Evolutionary conservation across 805 yeast genomes (phyloP).

Genomic region (Candida koratica): DNA sequence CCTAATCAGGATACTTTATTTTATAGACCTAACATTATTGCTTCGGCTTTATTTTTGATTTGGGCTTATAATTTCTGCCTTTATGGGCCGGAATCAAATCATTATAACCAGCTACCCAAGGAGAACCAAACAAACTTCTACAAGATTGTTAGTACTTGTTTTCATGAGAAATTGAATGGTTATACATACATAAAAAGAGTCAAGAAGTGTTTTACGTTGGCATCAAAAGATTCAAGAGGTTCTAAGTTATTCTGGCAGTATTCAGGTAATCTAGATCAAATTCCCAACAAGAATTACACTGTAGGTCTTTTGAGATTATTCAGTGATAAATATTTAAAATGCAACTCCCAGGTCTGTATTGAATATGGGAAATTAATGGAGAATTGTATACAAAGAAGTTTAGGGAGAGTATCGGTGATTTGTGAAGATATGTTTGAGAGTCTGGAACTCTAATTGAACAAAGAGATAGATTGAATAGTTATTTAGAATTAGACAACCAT

Average conservation of each 20-base stretch:
- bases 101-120: conserved; percentile 4
- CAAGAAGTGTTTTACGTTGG: conserved; percentile 16
- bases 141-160: conserved; percentile 6
- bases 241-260: conserved; percentile 17
- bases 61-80: conserved; percentile 50
- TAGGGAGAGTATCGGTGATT: conserved; percentile 34
- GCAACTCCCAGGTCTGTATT: conserved; percentile 52
- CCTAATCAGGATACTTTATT: conserved; percentile 46
- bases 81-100: conserved; percentile 42
- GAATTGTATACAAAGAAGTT: conserved; percentile 51
- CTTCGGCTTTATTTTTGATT: conserved; percentile 37
- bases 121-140: conserved; percentile 3
- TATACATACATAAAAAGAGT: conserved; percentile 49
- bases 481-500: no score
- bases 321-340: conserved; percentile 26
- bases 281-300: conserved; percentile 43
- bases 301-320: conserved; percentile 52
- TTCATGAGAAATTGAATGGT: conserved; percentile 30
- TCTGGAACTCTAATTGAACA: conserved; percentile 4
- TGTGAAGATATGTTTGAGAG: conserved; percentile 15
- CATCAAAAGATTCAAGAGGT: conserved; percentile 5
- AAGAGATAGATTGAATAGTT: not conserved
- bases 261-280: conserved; percentile 35
- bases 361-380: conserved; percentile 51
- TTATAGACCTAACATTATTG: conserved; percentile 37